These are phyloP conservation scores for Globisporangium splendens DNA, from an alignment of 352 stramenopile genomes.

Conservation along the genomic window DNA sequence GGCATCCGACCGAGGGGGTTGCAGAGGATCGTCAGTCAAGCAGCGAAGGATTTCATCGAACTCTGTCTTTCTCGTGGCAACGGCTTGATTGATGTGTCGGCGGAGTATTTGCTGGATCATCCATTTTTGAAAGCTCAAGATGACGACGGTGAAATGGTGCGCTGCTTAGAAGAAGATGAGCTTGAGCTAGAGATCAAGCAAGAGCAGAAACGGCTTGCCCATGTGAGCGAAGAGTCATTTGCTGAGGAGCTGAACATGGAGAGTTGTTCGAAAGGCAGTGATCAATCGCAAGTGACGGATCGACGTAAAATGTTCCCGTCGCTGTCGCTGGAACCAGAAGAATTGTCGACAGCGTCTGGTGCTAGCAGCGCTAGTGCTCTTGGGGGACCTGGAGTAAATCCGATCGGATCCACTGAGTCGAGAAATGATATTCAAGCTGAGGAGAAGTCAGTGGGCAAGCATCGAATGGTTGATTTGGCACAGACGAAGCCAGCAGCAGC, in stretches of 20 bases:
- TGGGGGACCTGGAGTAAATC: slow-evolving; percentile 13
- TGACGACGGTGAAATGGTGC: slow-evolving; percentile 76
- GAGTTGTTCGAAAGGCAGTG: slow-evolving; percentile 49
- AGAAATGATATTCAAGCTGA: slow-evolving; percentile 25
- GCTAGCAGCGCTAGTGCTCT: slow-evolving; percentile 11
- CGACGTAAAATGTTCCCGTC: slow-evolving; percentile 50
- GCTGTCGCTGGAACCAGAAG: slow-evolving; percentile 52
- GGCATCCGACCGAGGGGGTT: slow-evolving; percentile 72
- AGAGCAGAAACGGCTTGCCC: slow-evolving; percentile 43
- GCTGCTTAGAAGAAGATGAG: slow-evolving; percentile 68
- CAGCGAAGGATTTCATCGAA: slow-evolving; percentile 80
- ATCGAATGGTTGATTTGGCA: slow-evolving; percentile 35
- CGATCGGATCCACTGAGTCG: slow-evolving; percentile 8
- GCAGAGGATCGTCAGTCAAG: slow-evolving; percentile 69
- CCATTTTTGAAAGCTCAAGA: slow-evolving; percentile 76
- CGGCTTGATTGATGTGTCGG: slow-evolving; percentile 75
- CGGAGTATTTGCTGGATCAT: slow-evolving; percentile 70
- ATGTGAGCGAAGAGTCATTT: slow-evolving; percentile 62
- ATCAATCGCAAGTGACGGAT: slow-evolving; percentile 24
- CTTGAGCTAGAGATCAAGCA: slow-evolving; percentile 47
- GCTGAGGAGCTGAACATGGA: slow-evolving; percentile 75
- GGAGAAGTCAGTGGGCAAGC: slow-evolving; percentile 46
- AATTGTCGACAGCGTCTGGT: slow-evolving; percentile 34
- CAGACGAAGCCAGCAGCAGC: slow-evolving; percentile 10
- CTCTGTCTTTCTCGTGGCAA: slow-evolving; percentile 79